Percentiles rank a stretch among this genome's conserved stretches.
Conservation (phyloP, 305 asterid genomes). For the Stenogyne calaminthoides region DNA sequence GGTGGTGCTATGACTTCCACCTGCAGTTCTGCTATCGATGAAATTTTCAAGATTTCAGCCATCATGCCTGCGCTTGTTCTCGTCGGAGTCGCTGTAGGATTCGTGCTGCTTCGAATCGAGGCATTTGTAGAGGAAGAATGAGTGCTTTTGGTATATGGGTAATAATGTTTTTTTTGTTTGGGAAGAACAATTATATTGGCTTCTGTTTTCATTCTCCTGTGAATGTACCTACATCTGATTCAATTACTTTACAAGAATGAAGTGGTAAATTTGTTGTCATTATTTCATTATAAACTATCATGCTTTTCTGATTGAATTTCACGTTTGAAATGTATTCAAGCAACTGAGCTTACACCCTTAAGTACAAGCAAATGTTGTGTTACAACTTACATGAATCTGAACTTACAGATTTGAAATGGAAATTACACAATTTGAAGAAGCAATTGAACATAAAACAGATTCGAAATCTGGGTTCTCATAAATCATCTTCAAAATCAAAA, state of each 20-base stretch:
- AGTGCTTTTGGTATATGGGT: conserved; percentile 26
- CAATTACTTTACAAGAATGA: conserved; percentile 16
- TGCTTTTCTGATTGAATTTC: no score
- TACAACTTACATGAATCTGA: not conserved
- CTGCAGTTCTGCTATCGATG: conserved; percentile 65
- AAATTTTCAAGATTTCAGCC: conserved; percentile 81
- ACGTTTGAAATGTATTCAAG: no score
- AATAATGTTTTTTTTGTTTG: conserved; percentile 32
- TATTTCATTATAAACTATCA: no score
- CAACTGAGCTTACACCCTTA: not conserved
- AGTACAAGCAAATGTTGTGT: not conserved
- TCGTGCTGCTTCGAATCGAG: conserved; percentile 82
- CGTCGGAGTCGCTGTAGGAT: conserved; percentile 86
- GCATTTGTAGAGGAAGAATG: conserved; percentile 68
- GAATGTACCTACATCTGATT: conserved; percentile 26
- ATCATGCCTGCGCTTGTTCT: conserved; percentile 63
- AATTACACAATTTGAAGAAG: conserved; percentile 8
- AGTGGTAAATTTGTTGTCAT: conserved; percentile 4
- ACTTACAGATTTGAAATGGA: not conserved
- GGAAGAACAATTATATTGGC: conserved; percentile 27
- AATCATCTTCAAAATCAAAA: not conserved
- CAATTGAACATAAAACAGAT: not conserved
- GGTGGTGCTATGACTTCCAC: conserved; percentile 75
- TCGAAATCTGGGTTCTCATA: not conserved
- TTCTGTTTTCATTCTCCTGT: conserved; percentile 25